Conservation (phyloP, 148 eudicot species). For the Camellia lanceoleosa region DNA sequence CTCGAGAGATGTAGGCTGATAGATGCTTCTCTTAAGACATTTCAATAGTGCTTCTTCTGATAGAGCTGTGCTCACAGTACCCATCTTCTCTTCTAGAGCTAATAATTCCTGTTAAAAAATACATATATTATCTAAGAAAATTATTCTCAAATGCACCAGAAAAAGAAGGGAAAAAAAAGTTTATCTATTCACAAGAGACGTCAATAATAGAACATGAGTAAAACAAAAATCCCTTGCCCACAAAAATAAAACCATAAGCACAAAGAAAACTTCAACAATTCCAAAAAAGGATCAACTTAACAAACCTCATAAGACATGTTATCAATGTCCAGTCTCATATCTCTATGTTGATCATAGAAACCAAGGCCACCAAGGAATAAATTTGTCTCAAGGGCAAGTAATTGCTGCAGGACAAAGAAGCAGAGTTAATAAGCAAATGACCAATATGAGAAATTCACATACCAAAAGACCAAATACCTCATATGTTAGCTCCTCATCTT, state of each 20-base stretch:
- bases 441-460: background rate
- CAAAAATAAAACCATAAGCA: background rate
- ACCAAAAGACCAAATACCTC: constrained; percentile 50
- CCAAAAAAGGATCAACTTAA: background rate
- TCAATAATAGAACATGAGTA: too few relatives aligned
- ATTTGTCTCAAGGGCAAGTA: constrained; percentile 78
- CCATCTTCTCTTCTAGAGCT: constrained; percentile 93
- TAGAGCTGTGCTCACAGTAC: constrained; percentile 82
- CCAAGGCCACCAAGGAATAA: constrained; percentile 68
- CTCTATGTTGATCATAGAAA: constrained; percentile 83
- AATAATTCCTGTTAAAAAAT: constrained; percentile 61
- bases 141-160: background rate
- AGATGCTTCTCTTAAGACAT: constrained; percentile 54
- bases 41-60: constrained; percentile 64
- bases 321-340: constrained; percentile 95
- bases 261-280: constrained; percentile 3
- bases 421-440: background rate
- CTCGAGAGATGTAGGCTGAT: constrained; percentile 24
- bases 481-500: constrained; percentile 67
- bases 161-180: background rate
- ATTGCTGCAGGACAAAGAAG: constrained; percentile 45
- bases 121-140: too few relatives aligned
- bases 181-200: too few relatives aligned
- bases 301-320: constrained; percentile 92
- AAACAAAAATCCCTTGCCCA: background rate